Base-by-base conservation (phyloP, 441 rosid species). In the Erodium chrysanthum region DNA sequence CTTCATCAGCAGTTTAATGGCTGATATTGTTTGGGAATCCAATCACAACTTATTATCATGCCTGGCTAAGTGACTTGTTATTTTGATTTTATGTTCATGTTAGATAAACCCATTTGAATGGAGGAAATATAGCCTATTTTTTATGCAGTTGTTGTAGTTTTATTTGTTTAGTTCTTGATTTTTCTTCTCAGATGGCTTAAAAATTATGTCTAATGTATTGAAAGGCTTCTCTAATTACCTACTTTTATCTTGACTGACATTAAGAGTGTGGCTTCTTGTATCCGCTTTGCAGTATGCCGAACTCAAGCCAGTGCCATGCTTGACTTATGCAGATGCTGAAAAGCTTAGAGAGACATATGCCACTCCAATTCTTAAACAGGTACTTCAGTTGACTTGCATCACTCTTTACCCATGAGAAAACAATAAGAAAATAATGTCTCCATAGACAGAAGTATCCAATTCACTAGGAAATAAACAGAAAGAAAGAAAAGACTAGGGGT, bases 311-410 rank as follows among this genome's bases (percentile, higher is more conserved):
- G 98, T 91, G 67, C 88, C 93, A 35, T 91, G 98, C 77, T 74
- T 91, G 82, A 91, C 96, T 50, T 88, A 83, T 78, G 71, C 88
- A n/a, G 88, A 89, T 75, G 98, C 98, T 14, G 83, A 81, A 68
- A 74, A 54, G 64, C 77, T 89, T 60, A 89, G 96, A 74, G 96
- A 88, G 71, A 80, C 77, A 66, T 79, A 80, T 44, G 87, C 97
- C 69, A 93, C 96, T 75, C 88, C 96, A 48, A 88, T 88, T 74
- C 89, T 93, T 77, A 91, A 86, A 64, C 98, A 91, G 97, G 98
- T 92, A 73, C 10, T 10, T 74, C 44, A 22, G 14, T 69, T 27
- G 21, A 6, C 73, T 20, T 33, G 48, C 63, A 31, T 62, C 12
- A 40, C 1, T 50, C 50, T 23, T 27, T 17, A 31, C 35, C 15